Conservation (phyloP, 768 basidiomycete genomes). For the Boletus vermiculosoides region DNA sequence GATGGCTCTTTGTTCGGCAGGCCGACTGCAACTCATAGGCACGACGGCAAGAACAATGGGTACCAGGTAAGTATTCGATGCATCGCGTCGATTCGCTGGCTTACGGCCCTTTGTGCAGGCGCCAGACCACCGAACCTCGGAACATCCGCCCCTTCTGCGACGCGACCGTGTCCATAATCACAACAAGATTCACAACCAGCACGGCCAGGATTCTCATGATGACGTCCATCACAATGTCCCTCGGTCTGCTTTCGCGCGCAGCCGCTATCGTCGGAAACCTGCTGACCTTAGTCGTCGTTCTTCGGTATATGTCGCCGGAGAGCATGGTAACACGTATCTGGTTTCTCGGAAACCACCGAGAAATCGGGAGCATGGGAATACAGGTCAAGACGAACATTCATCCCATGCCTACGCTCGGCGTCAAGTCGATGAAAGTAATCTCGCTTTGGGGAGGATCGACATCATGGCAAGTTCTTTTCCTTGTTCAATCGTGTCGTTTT, state of each 20-base stretch:
- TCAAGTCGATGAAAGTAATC: conserved; percentile 15
- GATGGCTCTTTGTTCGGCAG: not conserved
- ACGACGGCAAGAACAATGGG: conserved; percentile 1
- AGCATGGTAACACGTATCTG: conserved; percentile 28
- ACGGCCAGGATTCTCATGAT: not conserved
- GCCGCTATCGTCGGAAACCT: conserved; percentile 16
- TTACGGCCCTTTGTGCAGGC: not conserved
- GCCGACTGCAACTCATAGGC: not conserved
- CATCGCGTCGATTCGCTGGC: not conserved
- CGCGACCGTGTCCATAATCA: conserved; percentile 7
- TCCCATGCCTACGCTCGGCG: conserved; percentile 5
- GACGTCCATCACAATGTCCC: conserved; percentile 7
- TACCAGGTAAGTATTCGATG: conserved; percentile 4
- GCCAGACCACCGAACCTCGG: not conserved
- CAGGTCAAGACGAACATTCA: not conserved
- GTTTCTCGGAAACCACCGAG: conserved; percentile 17
- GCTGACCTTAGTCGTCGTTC: conserved; percentile 15
- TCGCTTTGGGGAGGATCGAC: conserved; percentile 44
- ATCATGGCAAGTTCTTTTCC: conserved; percentile 42
- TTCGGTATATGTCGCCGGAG: conserved; percentile 23
- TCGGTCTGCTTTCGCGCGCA: conserved; percentile 22
- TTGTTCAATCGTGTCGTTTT: conserved; percentile 3
- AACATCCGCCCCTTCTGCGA: conserved; percentile 19
- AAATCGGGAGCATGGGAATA: not conserved
- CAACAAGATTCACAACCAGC: not conserved